Base-by-base conservation (phyloP, 345 rosid genomes). In the Salix purpurea region DNA sequence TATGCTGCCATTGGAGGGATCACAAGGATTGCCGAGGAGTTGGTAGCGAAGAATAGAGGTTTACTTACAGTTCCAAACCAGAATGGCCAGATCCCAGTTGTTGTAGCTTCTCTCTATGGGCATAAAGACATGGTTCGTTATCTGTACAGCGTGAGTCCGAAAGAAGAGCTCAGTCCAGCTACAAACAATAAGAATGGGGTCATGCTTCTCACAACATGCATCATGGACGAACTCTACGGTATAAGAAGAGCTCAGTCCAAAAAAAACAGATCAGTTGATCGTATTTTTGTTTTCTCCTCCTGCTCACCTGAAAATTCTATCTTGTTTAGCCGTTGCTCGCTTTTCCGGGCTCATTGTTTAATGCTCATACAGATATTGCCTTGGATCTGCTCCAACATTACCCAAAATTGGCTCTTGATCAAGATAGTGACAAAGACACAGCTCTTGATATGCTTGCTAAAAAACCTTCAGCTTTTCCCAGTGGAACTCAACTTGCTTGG, bases 1-100 rank as follows among this genome's bases (percentile, higher is more conserved):
- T 91, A 84, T 72, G 97, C 97, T 2, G 92, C 92, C 9, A 87
- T 87, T 2, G 97, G 97, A 77, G 97, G 97, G 4, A 82, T 81
- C 72, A 82, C 86, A 10, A 81, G 76, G 69, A 91, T 91, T 28
- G 90, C 92, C 0, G 88, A 86, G 77, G 80, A 77, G 78, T 81
- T 92, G 81, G 91, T 90, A 54, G 26, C 36, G 1, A 87, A 77
- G 76, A 84, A 85, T 58, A 72, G 78, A 12, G 50, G 81, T 10
- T 80, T 90, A 84, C 86, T 88, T 40, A 61, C 30, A 24, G 76
- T 87, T 74, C 64, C 89, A 15, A 89, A 92, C 26, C 70, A 67
- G 23, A 72, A 83, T 50, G 84, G 73, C 34, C 89, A 79, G 15
- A 85, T 92, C 67, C 94, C 97, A 0, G 82, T 92, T 19, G 91